Evolutionary conservation across 2,329 filamentous ascomycete genomes (phyloP), one percentile per base, ranked within the genome.

Genomic region (Davidsoniella eucalypti): DNA sequence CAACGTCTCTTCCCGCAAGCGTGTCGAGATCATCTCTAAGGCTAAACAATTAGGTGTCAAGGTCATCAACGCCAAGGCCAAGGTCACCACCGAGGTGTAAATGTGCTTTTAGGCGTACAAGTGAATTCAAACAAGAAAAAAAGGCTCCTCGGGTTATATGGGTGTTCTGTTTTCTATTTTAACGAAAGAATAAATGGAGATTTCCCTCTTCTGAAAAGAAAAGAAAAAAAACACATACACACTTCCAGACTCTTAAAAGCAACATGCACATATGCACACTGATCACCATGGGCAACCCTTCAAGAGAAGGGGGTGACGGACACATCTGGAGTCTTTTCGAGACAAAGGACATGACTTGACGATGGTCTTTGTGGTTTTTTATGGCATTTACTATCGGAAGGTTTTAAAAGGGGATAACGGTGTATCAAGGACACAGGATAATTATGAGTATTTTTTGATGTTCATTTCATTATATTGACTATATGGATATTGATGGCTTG

Each of bases 1-100:
- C 78, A 84, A 86, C 70, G 92, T 98, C 69, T 98, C 92, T 57
- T 94, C 92, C 67, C 80, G 90, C 73, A 98, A 98, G 86, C 82
- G 92, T 72, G 82, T 98, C 71, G 88, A 95, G 66, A 98, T 98
- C 73, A 81, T 98, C 65, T 78, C 86, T 66, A 85, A 90, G 70
- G 92, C 92, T 60, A 96, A 96, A 85, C 83, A 94, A 73, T 76
- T 98, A 66, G 87, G 88, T 67, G 92, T 98, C 69, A 98, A 98
- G 85, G 90, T 98, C 70, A 98, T 92, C 68, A 98, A 98, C 80
- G 72, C 86, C 73, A 94, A 95, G 85, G 92, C 88, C 67, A 93
- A 90, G 80, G 84, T 98, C 70, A 94, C 90, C 64, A 94, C 87
- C 63, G 92, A 98, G 81, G 75, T 82, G 65, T 84, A 80, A 78